A percentile compares a stretch with the other conserved stretches of the same genome.
These are phyloP conservation scores for Starmerella apicola DNA, from an alignment of 805 yeast genomes.

Conservation along the genomic window DNA sequence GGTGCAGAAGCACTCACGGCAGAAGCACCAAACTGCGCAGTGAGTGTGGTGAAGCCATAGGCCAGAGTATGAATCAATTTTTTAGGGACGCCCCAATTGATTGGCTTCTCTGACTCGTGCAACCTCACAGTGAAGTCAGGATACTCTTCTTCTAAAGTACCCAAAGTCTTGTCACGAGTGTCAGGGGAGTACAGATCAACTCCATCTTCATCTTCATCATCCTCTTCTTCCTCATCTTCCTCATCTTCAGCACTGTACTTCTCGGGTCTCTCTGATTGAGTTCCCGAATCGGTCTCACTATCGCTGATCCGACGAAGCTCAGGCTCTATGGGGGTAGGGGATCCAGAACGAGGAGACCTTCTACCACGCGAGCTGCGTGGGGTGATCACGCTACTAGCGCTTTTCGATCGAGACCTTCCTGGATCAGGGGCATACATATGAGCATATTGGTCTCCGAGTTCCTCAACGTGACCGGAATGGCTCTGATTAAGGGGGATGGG, in stretches of 20 bases:
- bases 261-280: too few relatives aligned
- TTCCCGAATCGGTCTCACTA: too few relatives aligned
- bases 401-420: too few relatives aligned
- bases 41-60: slow-evolving; percentile 35
- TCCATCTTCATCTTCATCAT: background rate
- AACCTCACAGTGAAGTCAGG: slow-evolving; percentile 11
- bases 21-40: slow-evolving; percentile 44
- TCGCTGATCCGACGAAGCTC: too few relatives aligned
- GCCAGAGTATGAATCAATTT: slow-evolving; percentile 33
- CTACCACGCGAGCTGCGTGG: too few relatives aligned
- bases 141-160: slow-evolving; percentile 9
- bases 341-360: too few relatives aligned
- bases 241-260: too few relatives aligned
- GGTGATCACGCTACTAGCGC: too few relatives aligned
- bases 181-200: background rate
- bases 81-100: slow-evolving; percentile 39
- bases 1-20: slow-evolving; percentile 41
- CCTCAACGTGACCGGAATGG: background rate
- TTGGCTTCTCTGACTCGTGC: slow-evolving; percentile 29
- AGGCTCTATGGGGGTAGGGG: too few relatives aligned
- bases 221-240: too few relatives aligned
- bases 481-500: background rate
- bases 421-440: too few relatives aligned
- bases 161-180: slow-evolving; percentile 2
- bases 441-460: background rate